Conservation (phyloP, 371 early-diverging fungal species). For the Mucor circinelloides region DNA sequence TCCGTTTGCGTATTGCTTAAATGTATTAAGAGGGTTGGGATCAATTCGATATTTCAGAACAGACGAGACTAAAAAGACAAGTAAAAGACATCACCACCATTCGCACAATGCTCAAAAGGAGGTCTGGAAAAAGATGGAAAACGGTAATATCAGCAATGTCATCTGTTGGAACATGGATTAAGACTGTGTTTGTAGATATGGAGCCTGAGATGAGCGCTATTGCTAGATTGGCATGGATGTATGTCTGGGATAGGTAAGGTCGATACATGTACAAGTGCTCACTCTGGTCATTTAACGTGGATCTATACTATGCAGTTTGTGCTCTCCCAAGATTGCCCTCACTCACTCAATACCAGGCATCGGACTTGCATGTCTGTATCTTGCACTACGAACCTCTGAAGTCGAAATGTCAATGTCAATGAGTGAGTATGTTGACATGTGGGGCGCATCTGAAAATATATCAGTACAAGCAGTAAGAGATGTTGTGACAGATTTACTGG, state of each 20-base stretch:
- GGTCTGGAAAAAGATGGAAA: conserved; percentile 40
- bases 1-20: conserved; percentile 51
- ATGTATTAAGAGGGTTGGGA: conserved; percentile 44
- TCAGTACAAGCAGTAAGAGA: conserved; percentile 53
- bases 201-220: conserved; percentile 42
- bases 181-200: conserved; percentile 29
- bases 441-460: conserved; percentile 51
- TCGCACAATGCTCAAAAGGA: conserved; percentile 41
- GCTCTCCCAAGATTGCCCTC: conserved; percentile 44
- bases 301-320: conserved; percentile 25
- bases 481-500: conserved; percentile 41
- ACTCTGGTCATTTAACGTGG: neutral
- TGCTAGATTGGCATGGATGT: conserved; percentile 47
- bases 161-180: neutral
- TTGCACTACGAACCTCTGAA: conserved; percentile 39
- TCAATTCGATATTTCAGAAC: conserved; percentile 35
- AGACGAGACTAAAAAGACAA: conserved; percentile 17
- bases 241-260: conserved; percentile 45
- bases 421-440: conserved; percentile 51
- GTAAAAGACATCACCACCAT: conserved; percentile 14
- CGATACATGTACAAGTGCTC: neutral
- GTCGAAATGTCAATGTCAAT: conserved; percentile 47
- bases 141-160: conserved; percentile 16
- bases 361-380: conserved; percentile 51
- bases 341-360: conserved; percentile 37